Conservation (phyloP, 805 yeast genomes). For the Ogataea paradorogensis region DNA sequence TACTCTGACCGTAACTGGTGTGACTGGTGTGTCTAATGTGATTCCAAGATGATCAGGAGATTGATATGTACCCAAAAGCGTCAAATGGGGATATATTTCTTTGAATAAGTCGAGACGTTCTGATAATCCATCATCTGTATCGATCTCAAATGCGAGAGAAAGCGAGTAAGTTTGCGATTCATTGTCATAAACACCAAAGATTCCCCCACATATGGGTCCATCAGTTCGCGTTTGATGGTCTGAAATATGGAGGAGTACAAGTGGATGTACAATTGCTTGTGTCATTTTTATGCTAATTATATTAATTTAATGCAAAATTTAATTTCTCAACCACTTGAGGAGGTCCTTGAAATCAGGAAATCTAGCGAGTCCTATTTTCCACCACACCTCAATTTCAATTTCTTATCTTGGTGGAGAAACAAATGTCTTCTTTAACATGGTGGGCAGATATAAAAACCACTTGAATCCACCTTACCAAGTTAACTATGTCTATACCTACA, state of each 20-base stretch:
- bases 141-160: constrained; percentile 15
- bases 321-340: not conserved
- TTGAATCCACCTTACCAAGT: not conserved
- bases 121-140: constrained; percentile 4
- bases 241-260: constrained; percentile 14
- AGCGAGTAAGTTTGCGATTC: constrained; percentile 7
- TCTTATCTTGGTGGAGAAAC: constrained; percentile 10
- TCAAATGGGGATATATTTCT: constrained; percentile 26
- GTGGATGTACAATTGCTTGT: constrained; percentile 14
- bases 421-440: not conserved
- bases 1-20: not conserved
- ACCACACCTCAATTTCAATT: not conserved
- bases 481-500: constrained; percentile 9
- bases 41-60: not conserved
- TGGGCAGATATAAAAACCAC: constrained; percentile 1
- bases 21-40: not conserved
- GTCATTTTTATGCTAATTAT: not conserved
- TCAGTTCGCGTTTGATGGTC: constrained; percentile 11
- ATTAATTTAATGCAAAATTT: not conserved
- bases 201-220: constrained; percentile 12
- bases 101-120: constrained; percentile 15
- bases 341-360: not conserved
- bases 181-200: constrained; percentile 14
- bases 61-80: constrained; percentile 26
- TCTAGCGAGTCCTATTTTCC: too few relatives aligned